Conservation (phyloP, 2,329 filamentous ascomycete genomes). For the Calonectria leucothoes region DNA sequence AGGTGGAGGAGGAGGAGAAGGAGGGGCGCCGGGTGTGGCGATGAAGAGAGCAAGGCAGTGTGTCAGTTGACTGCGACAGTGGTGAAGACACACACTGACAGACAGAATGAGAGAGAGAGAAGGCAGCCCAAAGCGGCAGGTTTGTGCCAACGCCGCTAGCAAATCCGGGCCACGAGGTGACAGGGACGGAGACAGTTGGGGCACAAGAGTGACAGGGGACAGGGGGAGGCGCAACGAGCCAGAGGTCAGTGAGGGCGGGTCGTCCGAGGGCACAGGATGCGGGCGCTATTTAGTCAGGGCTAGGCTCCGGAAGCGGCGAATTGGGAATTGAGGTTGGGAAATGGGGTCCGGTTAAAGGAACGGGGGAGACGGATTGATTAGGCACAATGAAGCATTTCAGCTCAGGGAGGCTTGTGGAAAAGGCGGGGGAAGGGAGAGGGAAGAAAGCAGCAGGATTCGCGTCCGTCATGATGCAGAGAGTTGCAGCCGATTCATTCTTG, state of each 20-base stretch:
- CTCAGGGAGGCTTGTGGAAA: neutral
- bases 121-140: conserved; percentile 28
- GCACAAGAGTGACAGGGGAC: conserved; percentile 19
- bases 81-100: conserved; percentile 10
- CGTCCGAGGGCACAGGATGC: neutral
- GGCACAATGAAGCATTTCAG: neutral
- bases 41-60: conserved; percentile 1
- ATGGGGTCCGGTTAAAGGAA: neutral
- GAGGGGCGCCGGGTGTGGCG: conserved; percentile 10
- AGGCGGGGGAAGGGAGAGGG: neutral
- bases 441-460: neutral
- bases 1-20: neutral
- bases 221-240: conserved; percentile 29
- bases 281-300: neutral
- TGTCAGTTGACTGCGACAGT: conserved; percentile 5
- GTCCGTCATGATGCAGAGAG: neutral
- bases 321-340: neutral
- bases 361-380: neutral
- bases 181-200: neutral
- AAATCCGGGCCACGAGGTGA: conserved; percentile 7
- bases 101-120: conserved; percentile 21
- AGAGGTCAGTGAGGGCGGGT: conserved; percentile 4
- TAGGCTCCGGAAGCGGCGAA: conserved; percentile 11
- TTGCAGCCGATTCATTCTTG: neutral
- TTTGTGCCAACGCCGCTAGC: conserved; percentile 10